Base-by-base conservation (phyloP, 2,329 filamentous ascomycete species). In the Fusarium bactridioides region DNA sequence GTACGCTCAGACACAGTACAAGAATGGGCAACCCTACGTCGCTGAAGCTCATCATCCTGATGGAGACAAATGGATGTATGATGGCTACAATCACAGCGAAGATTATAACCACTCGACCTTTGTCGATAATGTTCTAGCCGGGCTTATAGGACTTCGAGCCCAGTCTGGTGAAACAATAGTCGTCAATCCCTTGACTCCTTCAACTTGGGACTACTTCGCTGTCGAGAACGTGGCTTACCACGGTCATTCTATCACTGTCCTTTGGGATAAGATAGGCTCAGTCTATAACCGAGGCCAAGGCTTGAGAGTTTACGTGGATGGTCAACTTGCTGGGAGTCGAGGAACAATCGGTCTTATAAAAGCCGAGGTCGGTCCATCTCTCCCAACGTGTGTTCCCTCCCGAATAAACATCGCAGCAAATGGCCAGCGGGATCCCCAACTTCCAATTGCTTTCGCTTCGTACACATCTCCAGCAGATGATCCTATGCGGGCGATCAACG, bases 31-130 rank as follows among this genome's bases (percentile, higher is more conserved):
- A 7, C 59, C 59, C 1, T 33, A 58, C 29, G 40, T 61, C 3
- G 33, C 51, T 18, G 40, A 61, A 15, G 59, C 59, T n/a, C 59
- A 61, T 23, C 59, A 58, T 10, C 59, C 59, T 4, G 59, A 61
- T 12, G 29, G 16, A 9, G n/a, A 45, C 13, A 4, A 3, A n/a
- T 61, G 40, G 59, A 61, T 61, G 3, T 61, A 45, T n/a, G 59
- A 58, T 8, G 40, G 51, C 19, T 33, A 23, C 18, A 45, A 61
- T 10, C 59, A 58, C 5, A 61, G 59, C 21, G 59, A 58, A 57
- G 59, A 61, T 21, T 61, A 61, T 7, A 45, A 38, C 8, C 59
- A 61, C 25, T 61, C 40, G 4, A 40, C 40, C 1, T 61, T 61
- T 16, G 27, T 58, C 15, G 51, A 57, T 12, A 57, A 58, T 16